Conservation (phyloP, 495 filamentous ascomycete species). For the Podospora australis region DNA sequence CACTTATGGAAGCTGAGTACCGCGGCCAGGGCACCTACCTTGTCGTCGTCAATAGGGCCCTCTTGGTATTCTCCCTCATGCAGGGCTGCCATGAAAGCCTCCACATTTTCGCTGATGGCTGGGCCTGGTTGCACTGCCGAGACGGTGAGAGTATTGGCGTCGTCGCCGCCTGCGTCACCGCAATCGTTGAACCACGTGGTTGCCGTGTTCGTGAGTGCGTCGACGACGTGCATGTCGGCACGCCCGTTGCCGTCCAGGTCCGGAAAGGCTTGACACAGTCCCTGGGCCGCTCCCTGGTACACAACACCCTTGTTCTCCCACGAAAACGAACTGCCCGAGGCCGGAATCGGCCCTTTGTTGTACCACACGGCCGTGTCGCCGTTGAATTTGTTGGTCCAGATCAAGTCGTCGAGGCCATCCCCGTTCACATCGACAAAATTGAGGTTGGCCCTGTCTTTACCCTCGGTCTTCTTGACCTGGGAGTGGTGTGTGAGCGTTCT, state of each 20-base stretch:
- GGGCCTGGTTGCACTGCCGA: too few species aligned
- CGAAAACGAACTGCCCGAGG: conserved; percentile 3
- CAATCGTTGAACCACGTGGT: conserved; percentile 13
- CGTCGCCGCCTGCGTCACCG: not conserved
- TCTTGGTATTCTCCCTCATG: too few species aligned
- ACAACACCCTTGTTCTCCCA: conserved; percentile 2
- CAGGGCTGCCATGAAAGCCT: too few species aligned
- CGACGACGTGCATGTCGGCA: conserved; percentile 11
- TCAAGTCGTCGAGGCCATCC: conserved; percentile 18
- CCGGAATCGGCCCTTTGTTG: conserved; percentile 2
- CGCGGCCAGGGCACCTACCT: too few species aligned
- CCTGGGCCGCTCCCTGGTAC: conserved; percentile 4
- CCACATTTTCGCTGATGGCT: too few species aligned
- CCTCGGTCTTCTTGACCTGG: conserved; percentile 9
- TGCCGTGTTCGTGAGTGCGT: not conserved
- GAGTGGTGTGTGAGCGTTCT: not conserved
- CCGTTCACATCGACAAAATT: conserved; percentile 25
- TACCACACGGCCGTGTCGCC: conserved; percentile 4
- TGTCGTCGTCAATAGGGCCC: too few species aligned
- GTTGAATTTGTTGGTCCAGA: conserved; percentile 17
- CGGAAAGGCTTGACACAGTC: conserved; percentile 6
- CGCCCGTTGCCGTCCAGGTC: conserved; percentile 12
- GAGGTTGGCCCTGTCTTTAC: conserved; percentile 16
- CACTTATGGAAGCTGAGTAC: too few species aligned
- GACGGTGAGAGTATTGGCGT: not conserved